A percentile compares a stretch with the other conserved stretches of the same genome.
Evolutionary conservation across 768 basidiomycete species (phyloP).

Genomic region (Boletus eberwhitei): DNA sequence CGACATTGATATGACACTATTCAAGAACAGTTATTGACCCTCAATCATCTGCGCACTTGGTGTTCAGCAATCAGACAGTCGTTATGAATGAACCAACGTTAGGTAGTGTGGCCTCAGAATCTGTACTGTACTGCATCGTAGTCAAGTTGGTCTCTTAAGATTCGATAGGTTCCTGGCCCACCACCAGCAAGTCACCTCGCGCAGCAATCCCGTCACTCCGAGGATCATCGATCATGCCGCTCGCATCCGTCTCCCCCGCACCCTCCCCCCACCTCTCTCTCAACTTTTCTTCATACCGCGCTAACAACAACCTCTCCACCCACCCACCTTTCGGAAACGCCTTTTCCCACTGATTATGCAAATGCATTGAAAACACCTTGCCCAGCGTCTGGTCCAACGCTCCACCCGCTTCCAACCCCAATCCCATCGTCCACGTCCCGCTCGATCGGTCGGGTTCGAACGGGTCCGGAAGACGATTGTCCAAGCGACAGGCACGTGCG

Average conservation of each 20-base stretch:
- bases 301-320: constrained; percentile 78
- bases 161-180: background rate
- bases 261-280: background rate
- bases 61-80: background rate
- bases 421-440: constrained; percentile 67
- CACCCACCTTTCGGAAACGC: constrained; percentile 78
- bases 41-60: too few relatives aligned
- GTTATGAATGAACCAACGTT: background rate
- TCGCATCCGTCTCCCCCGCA: background rate
- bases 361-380: constrained; percentile 83
- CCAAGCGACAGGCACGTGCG: constrained; percentile 84
- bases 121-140: background rate
- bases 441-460: constrained; percentile 56
- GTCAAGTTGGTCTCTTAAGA: background rate
- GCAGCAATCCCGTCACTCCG: background rate
- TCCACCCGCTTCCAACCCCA: constrained; percentile 59
- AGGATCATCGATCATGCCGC: background rate
- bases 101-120: background rate
- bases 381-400: constrained; percentile 56
- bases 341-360: constrained; percentile 97
- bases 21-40: too few relatives aligned
- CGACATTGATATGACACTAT: too few relatives aligned
- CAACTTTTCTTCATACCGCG: constrained; percentile 49
- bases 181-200: background rate
- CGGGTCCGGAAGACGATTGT: constrained; percentile 92